Evolutionary conservation across 2,329 filamentous ascomycete species (phyloP).

Genomic region (Trichoderma koningii): DNA sequence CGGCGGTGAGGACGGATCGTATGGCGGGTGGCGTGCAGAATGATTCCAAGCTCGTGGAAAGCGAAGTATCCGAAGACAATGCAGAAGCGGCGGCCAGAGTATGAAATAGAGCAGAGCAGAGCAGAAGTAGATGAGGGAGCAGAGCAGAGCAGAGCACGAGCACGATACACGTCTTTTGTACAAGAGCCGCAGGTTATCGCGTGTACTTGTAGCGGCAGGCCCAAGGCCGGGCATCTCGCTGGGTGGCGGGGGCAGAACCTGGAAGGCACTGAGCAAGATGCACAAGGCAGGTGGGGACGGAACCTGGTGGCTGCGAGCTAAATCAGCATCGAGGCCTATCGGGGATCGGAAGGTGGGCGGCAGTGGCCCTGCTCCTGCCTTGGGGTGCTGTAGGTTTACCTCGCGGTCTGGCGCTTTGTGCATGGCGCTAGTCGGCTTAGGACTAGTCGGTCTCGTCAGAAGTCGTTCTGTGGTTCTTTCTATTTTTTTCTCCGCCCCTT

Average conservation of each 20-base stretch:
- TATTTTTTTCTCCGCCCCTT: slow-evolving; percentile 22
- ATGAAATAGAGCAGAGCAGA: no score
- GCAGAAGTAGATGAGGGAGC: no score
- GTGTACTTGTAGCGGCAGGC: not conserved
- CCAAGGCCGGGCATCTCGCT: not conserved
- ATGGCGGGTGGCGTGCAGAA: slow-evolving; percentile 12
- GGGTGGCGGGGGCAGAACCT: slow-evolving; percentile 14
- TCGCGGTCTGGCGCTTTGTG: not conserved
- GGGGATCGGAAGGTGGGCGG: slow-evolving; percentile 24
- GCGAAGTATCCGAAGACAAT: slow-evolving; percentile 18
- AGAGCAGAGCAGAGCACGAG: not conserved
- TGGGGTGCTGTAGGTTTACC: not conserved
- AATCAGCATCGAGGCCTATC: slow-evolving; percentile 25
- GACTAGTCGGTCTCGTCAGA: not conserved
- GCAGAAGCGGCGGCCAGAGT: not conserved
- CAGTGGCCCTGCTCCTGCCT: not conserved
- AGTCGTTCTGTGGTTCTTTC: slow-evolving; percentile 4
- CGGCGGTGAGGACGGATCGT: slow-evolving; percentile 24
- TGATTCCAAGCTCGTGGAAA: slow-evolving; percentile 9
- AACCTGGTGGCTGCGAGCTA: slow-evolving; percentile 24
- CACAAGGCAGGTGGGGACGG: slow-evolving; percentile 12
- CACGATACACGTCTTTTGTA: slow-evolving; percentile 8
- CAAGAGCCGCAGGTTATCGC: not conserved
- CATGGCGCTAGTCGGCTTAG: not conserved
- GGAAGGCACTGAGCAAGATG: slow-evolving; percentile 12